Base-by-base conservation (phyloP, 495 filamentous ascomycete species). In the Tetracladium marchalianum region DNA sequence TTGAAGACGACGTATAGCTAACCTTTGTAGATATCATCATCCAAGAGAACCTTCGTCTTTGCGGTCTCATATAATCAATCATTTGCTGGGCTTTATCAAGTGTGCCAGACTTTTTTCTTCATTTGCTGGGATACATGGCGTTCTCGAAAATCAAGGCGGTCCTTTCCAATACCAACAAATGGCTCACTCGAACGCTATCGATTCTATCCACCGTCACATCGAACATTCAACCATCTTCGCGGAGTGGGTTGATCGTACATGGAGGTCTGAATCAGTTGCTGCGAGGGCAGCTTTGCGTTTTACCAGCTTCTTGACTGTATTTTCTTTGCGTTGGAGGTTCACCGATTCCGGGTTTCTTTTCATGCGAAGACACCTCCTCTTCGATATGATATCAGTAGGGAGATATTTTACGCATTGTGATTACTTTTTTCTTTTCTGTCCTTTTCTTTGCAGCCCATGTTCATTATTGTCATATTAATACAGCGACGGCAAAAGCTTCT, bases 41-140 rank as follows among this genome's bases (percentile, higher is more conserved):
- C 65, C 92, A 98, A 80, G 93, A 97, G 70, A 98, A 98, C 73
- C 82, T 98, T 50, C 85, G 93, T 64, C 76, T 93, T 57, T 97
- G 92, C 68, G 92, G 92, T 78, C 77, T 98, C 64, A 97, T 98
- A 76, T 98, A 84, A 53, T 44, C 24, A 19, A 27, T 27, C 7
- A 7, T 27, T 27, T 7, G 7, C n/a, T 47, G 12, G 18, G 44
- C 36, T 39, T 47, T 41, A 6, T 12, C 16, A 44, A 35, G 36
- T 16, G 22, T 47, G 34, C 47, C 40, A 44, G 24, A 35, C 44
- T 39, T 57, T 54, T 27, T 27, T 27, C 22, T 27, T 46, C 42
- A 19, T 54, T 54, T 31, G 41, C 19, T 53, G 48, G 45, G 51
- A 49, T 52, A 50, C 41, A 51, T 41, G 56, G 52, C 50, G 56